Base-by-base conservation (phyloP, 2,329 filamentous ascomycete genomes). In the Phyllosticta citrichinensis region DNA sequence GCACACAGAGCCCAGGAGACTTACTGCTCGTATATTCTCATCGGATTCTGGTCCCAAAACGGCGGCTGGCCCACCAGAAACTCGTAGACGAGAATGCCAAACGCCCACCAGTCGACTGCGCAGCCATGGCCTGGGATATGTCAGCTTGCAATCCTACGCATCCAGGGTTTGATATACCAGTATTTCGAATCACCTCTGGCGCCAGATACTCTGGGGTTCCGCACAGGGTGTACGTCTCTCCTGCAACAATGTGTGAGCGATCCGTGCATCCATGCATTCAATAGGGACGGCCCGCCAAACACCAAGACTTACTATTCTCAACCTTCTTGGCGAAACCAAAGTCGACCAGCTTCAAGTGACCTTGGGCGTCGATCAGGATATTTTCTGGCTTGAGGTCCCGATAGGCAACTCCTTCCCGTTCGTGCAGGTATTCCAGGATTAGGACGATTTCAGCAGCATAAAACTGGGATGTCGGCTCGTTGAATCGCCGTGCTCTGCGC, bases 91-190 rank as follows among this genome's bases (percentile, higher is more conserved):
- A 94, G 75, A 66, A 93, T 91, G 25, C 89, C 89, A 66, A 94
- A 79, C 0, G 89, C 89, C 89, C 89, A 93, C 89, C 89, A 93
- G 77, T 93, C 89, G 40, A 93, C 89, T 14, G 89, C 88, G 55
- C 82, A 80, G 58, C 84, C 83, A 67, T 87, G 84, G 22, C 84
- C 82, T 72, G 40, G 73, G 8, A 60, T 10, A 24, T 47, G 64
- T 71, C 54, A 72, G 67, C 53, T 47, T 47, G 40, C 40, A 22
- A 22, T 22, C 22, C 22, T 22, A 22, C 22, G 22, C 22, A 22
- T 22, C 22, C 22, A 5, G 14, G 17, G 62, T 24, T 52, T 5
- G 56, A 57, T 63, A 33, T 68, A 75, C 87, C 89, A 70, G 89
- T 91, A 71, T 90, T 91, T 65, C 90, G 84, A 66, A 93, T 92